Conservation (phyloP, 441 rosid species). For the Pelargonium citronellum region DNA sequence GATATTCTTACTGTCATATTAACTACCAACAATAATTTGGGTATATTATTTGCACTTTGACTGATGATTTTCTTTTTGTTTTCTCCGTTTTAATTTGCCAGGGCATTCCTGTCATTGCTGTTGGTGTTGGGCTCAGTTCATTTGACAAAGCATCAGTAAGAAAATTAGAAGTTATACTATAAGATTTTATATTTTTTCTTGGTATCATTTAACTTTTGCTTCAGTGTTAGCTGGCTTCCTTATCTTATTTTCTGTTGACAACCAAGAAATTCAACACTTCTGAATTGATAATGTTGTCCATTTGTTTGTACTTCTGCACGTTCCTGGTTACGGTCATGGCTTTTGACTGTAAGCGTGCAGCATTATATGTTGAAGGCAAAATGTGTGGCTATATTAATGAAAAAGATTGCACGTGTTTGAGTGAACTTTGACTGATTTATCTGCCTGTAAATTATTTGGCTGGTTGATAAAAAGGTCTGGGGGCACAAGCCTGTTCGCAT, state of each 20-base stretch:
- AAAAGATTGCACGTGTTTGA: neutral
- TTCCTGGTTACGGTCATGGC: neutral
- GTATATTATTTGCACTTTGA: neutral
- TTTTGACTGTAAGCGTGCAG: neutral
- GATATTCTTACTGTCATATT: neutral
- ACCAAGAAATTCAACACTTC: too few species aligned
- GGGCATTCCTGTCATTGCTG: conserved; percentile 71
- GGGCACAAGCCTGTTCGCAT: neutral
- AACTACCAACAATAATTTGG: neutral
- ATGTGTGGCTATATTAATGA: neutral
- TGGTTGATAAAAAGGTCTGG: neutral
- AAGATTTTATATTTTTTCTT: neutral
- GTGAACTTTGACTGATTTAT: neutral
- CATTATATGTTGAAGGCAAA: neutral
- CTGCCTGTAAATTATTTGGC: neutral
- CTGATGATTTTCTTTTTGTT: neutral
- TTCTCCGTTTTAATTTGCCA: conserved; percentile 13
- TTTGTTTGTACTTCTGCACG: neutral
- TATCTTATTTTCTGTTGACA: neutral
- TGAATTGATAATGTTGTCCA: neutral
- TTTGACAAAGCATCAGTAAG: conserved; percentile 54
- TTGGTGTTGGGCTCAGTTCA: conserved; percentile 70
- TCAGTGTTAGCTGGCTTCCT: neutral
- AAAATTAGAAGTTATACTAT: neutral
- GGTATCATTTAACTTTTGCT: conserved; percentile 1